Conservation (phyloP, 306 rosid species). For the Cicer judaicum region DNA sequence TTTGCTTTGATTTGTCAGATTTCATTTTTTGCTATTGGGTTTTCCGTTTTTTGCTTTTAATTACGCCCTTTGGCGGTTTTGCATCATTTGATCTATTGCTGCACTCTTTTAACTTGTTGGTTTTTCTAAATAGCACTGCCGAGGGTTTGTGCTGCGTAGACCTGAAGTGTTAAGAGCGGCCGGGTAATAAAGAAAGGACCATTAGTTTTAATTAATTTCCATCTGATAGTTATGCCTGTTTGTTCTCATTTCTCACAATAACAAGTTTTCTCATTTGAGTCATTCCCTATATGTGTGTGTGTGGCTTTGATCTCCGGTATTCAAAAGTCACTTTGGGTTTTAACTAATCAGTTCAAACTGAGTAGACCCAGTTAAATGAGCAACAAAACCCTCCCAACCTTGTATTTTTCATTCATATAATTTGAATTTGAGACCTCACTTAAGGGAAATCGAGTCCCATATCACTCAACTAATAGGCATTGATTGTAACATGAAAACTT, state of each 20-base stretch:
- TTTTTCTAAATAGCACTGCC: background rate
- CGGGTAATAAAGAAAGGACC: background rate
- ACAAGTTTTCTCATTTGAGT: background rate
- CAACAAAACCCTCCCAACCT: background rate
- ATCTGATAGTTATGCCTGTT: background rate
- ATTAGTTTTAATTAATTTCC: background rate
- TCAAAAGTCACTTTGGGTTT: background rate
- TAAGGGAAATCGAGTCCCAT: background rate
- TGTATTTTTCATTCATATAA: background rate
- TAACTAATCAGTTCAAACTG: background rate
- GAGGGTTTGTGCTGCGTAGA: background rate
- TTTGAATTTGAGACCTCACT: background rate
- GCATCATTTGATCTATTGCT: background rate
- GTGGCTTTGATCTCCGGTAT: background rate
- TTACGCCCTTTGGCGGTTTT: background rate
- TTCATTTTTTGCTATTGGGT: background rate
- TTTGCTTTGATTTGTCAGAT: background rate
- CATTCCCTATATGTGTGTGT: background rate
- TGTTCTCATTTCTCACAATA: background rate
- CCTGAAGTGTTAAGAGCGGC: background rate
- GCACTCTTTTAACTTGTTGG: background rate
- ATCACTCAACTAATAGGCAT: background rate
- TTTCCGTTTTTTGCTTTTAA: background rate
- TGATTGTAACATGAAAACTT: constrained; percentile 11
- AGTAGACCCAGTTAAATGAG: background rate